A percentile compares a stretch with the other conserved stretches of the same genome.
These are phyloP conservation scores for Crithidia bombi DNA, from an alignment of 208 protist species.

Conservation along the genomic window DNA sequence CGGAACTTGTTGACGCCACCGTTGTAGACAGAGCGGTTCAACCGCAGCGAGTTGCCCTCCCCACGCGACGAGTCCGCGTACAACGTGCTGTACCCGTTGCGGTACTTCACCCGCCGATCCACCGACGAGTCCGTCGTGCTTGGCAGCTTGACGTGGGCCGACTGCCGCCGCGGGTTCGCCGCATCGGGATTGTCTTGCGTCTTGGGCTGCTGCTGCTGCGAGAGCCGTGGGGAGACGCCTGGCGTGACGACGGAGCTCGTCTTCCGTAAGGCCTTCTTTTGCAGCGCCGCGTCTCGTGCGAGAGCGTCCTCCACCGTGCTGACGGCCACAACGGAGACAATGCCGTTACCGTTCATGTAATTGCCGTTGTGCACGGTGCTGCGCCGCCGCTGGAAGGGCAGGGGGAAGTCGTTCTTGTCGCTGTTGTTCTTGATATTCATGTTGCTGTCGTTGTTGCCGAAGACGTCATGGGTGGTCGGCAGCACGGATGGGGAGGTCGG, in stretches of 20 bases:
- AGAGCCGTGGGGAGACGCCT: neutral
- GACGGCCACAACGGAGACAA: constrained; percentile 15
- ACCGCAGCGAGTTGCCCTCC: constrained; percentile 9
- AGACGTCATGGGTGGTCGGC: neutral
- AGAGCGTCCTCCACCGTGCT: constrained; percentile 7
- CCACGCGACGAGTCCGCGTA: constrained; percentile 1
- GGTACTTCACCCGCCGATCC: neutral
- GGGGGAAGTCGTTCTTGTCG: neutral
- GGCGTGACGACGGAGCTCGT: neutral
- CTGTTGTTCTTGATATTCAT: neutral
- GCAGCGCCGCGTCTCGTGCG: neutral
- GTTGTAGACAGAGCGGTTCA: constrained; percentile 21
- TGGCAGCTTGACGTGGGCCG: neutral
- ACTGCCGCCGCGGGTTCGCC: neutral
- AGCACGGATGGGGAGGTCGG: neutral
- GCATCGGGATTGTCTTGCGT: neutral
- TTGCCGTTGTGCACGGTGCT: neutral
- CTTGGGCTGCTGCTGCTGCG: neutral
- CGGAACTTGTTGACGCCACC: constrained; percentile 30
- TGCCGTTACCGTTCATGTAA: neutral
- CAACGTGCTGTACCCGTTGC: constrained; percentile 7
- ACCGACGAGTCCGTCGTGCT: neutral
- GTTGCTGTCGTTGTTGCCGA: neutral
- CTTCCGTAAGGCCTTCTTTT: neutral
- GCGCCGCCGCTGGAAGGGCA: neutral